Evolutionary conservation across 306 rosid genomes (phyloP), one percentile per base, ranked within the genome.

Genomic region (Prunus dulcis): DNA sequence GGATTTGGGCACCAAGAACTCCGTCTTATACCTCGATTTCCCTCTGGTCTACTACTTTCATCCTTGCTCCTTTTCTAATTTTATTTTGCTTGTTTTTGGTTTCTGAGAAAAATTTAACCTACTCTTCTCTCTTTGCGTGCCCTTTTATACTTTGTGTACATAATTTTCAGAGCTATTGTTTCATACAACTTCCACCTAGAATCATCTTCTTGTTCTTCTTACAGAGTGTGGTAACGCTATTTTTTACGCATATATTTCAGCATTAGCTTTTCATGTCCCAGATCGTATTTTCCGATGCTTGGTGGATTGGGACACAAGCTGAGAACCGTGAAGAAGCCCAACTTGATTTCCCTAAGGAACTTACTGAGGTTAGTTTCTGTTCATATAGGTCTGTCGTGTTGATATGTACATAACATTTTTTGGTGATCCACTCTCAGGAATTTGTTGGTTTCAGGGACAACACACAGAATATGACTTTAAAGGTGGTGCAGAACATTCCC

Each of bases 281-380:
- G 96, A 85, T 94, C 85, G 96, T 90, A 81, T 94, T 94, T 84
- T 90, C 98, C 41, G 90, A 94, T 66, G 98, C 92, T 23, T 94
- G 97, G 93, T 94, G 98, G 97, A 90, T 94, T 69, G 98, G 98
- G 74, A 88, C 52, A 58, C 84, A 88, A 86, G 96, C 82, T 23
- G 93, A 92, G 71, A 92, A 94, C 81, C 97, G 93, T 3, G 93
- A 89, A 72, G 97, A 94, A 86, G 78, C 76, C 64, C 85, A 64
- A 75, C 93, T 94, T 55, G 91, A 94, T 67, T 86, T 92, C 79
- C 98, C 97, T 18, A 83, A 81, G 77, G 95, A 92, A 77, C 57
- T 90, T 73, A 80, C 57, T 32, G 83, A 79, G 85, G 98, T 89
- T 74, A 60, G 90, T 64, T 72, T 79, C 69, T 75, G 20, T 28